These are phyloP conservation scores for Agroathelia rolfsii DNA, from an alignment of 1,284 basidiomycete genomes.

Conservation along the genomic window DNA sequence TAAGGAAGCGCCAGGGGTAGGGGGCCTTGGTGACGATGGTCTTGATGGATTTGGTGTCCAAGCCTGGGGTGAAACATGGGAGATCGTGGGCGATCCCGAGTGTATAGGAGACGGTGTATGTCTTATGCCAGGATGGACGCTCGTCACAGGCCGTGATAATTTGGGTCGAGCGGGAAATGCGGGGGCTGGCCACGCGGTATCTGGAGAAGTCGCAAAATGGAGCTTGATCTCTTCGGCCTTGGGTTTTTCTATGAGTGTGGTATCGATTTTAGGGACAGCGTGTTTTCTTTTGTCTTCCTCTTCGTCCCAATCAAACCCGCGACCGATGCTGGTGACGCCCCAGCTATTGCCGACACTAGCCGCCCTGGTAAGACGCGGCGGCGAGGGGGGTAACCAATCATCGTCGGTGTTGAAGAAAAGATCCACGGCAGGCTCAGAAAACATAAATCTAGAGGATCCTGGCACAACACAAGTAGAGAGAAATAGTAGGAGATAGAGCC, in stretches of 20 bases:
- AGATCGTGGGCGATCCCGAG: slow-evolving; percentile 11
- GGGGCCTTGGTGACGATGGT: slow-evolving; percentile 15
- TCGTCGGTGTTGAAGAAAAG: slow-evolving; percentile 57
- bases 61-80: slow-evolving; percentile 8
- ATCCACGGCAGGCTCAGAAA: slow-evolving; percentile 48
- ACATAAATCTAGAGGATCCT: slow-evolving; percentile 29
- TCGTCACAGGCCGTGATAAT: too few relatives aligned
- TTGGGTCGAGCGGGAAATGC: too few relatives aligned
- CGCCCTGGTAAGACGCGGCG: slow-evolving; percentile 42
- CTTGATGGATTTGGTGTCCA: slow-evolving; percentile 14
- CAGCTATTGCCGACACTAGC: slow-evolving; percentile 66
- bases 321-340: slow-evolving; percentile 72
- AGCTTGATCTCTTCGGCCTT: too few relatives aligned
- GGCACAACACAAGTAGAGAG: slow-evolving; percentile 2
- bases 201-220: too few relatives aligned
- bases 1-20: slow-evolving; percentile 23
- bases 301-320: slow-evolving; percentile 68
- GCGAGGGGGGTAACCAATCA: slow-evolving; percentile 35
- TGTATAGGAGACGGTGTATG: slow-evolving; percentile 14
- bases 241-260: slow-evolving; percentile 8
- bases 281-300: slow-evolving; percentile 22
- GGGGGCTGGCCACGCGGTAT: too few relatives aligned
- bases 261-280: slow-evolving; percentile 6
- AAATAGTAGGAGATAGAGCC: slow-evolving; percentile 1
- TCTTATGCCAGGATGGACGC: too few relatives aligned